Evolutionary conservation across 2,329 filamentous ascomycete genomes (phyloP).

Genomic region (Incumbomyces lentus): DNA sequence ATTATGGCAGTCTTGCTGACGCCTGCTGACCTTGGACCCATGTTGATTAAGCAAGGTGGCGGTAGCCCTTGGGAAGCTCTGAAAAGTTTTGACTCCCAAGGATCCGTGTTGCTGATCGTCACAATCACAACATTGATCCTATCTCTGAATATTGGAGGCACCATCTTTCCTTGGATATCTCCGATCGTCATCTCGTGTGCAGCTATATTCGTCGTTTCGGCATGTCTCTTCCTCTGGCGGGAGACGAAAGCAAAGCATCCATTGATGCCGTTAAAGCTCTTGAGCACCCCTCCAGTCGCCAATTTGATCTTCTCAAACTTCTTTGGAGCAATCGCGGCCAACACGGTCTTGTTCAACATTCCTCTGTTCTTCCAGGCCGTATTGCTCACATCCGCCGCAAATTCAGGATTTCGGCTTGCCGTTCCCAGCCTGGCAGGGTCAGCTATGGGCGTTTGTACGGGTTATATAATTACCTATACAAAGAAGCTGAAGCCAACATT

Average conservation of each 20-base stretch:
- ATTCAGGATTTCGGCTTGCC: conserved; percentile 12
- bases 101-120: conserved; percentile 54
- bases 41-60: conserved; percentile 32
- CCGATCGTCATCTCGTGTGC: conserved; percentile 50
- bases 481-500: conserved; percentile 34
- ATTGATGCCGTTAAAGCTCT: conserved; percentile 64
- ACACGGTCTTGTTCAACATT: conserved; percentile 59
- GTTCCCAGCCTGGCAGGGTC: conserved; percentile 22
- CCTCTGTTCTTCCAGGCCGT: conserved; percentile 70
- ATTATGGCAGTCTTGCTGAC: conserved; percentile 53
- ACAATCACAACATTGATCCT: conserved; percentile 58
- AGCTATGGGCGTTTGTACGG: conserved; percentile 31
- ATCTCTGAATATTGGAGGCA: conserved; percentile 63
- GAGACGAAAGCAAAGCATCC: conserved; percentile 60
- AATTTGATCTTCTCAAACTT: conserved; percentile 63
- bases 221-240: conserved; percentile 56
- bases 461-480: conserved; percentile 37
- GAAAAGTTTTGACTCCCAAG: conserved; percentile 60
- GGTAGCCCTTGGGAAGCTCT: conserved; percentile 57
- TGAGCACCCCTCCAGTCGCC: conserved; percentile 56
- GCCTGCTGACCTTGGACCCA: conserved; percentile 49
- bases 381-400: conserved; percentile 8
- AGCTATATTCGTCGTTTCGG: conserved; percentile 46
- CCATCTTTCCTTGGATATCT: conserved; percentile 53
- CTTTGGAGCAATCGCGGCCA: conserved; percentile 53